Base-by-base conservation (phyloP, 495 filamentous ascomycete species). In the Symbiotaphrina buchneri region DNA sequence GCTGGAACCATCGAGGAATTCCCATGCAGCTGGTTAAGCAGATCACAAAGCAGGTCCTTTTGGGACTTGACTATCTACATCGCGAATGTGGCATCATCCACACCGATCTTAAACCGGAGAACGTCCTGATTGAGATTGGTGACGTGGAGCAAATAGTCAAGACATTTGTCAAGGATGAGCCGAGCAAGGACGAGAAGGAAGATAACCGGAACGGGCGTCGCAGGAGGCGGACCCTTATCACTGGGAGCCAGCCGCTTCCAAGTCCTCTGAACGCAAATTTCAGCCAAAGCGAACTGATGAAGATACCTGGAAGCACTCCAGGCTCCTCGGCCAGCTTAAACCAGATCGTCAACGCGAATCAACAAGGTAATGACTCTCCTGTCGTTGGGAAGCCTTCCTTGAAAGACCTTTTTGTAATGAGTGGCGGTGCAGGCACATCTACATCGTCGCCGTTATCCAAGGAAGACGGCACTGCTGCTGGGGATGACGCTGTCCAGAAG, bases 71-170 rank as follows among this genome's bases (percentile, higher is more conserved):
- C 44, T 95, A 97, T 48, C 63, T 97, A 14, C 87, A 97, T 42
- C 71, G 87, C 29, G 87, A 97, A 53, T 97, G 87, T 56, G 90
- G 90, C 38, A 97, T 97, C 51, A 95, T 97, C 41, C 87, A 97
- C 52, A 97, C 87, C 4, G 87, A 97, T 52, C 53, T 97, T 39
- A 97, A 97, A 49, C 87, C 87, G 23, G 87, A 97, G 45, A 97
- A 97, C 48, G 87, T 97, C 18, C 56, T 97, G 43, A 95, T 99
- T 48, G 87, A 99, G 59, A 94, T 99, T 44, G 87, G 90, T 27
- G 87, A 99, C 41, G 87, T 99, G 24, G 90, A 99, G 57, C 64
- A 75, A 51, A 95, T 94, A 33, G 87, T 97, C 24, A 79, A 92
- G 56, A 76, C 79, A 15, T 84, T 91, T 41, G 90, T 97, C 13